phyloP scores from a whole-genome alignment of 2,329 filamentous ascomycete species.

The Fusarium sp. region DNA sequence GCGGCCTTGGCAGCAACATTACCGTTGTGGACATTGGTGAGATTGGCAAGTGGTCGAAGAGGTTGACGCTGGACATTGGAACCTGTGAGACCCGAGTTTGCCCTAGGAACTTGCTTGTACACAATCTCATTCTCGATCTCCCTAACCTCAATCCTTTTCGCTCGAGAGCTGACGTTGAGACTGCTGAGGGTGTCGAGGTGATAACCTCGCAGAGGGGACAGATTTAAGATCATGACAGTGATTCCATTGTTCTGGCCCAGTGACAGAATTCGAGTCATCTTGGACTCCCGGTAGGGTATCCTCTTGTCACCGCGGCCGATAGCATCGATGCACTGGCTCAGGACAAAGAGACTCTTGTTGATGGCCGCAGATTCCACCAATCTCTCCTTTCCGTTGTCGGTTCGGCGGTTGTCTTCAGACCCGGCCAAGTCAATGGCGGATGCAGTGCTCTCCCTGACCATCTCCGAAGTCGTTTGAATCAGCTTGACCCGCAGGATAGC shows the following conservation, averaged over 20 bases:
- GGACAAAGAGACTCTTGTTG: constrained; percentile 95
- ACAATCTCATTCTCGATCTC: constrained; percentile 97
- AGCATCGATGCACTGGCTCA: constrained; percentile 95
- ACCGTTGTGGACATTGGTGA: constrained; percentile 76
- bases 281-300: constrained; percentile 93
- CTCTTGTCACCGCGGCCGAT: constrained; percentile 80
- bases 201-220: constrained; percentile 90
- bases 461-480: constrained; percentile 76
- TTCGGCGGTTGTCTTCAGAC: constrained; percentile 93
- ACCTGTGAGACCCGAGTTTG: constrained; percentile 53
- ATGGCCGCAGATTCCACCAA: constrained; percentile 96
- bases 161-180: constrained; percentile 92
- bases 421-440: constrained; percentile 95
- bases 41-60: constrained; percentile 78
- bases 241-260: constrained; percentile 95
- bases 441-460: constrained; percentile 80
- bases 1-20: constrained; percentile 59
- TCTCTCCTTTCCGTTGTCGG: constrained; percentile 91
- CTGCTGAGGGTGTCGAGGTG: constrained; percentile 94
- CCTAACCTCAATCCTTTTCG: constrained; percentile 94
- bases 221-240: constrained; percentile 95
- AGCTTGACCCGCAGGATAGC: constrained; percentile 92
- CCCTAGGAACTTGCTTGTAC: constrained; percentile 77
- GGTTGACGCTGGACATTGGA: constrained; percentile 73
- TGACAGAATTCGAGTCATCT: constrained; percentile 95